Base-by-base conservation (phyloP, 768 basidiomycete species). In the Mrakia blollopis region DNA sequence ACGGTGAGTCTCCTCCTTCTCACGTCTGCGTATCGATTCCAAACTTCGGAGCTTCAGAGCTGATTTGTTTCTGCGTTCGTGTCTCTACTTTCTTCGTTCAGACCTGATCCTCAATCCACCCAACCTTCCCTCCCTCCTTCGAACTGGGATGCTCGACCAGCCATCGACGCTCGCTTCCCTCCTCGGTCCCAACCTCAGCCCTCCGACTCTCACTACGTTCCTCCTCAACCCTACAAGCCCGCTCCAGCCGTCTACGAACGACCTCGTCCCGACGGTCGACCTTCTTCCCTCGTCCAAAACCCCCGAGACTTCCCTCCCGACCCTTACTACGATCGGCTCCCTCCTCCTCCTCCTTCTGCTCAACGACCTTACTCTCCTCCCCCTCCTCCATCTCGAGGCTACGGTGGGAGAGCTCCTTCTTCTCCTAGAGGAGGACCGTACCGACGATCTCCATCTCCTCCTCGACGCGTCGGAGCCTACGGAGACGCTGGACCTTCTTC, bases 141-240 rank as follows among this genome's bases (percentile, higher is more conserved):
- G 37, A 39, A 35, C 25, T 68, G 65, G 65, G 65, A 68, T 37
- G 3, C 65, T 39, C 65, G 65, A 41, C 65, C 65, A 6, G 65
- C 65, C 18, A 68, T 68, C 39, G 65, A 68, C 65, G 65, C 65
- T 39, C 65, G 65, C 39, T 68, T 68, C 37, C 65, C 65, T 18
- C 37, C 37, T 44, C 65, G 65, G 5, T 21, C 65, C 21, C 65
- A 68, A 68, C 65, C 65, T 21, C 35, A 39, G 8, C 65, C 65
- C 23, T 37, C 65, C 21, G 65, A 68, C 39, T 9, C 65, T 39
- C 35, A 41, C 39, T 41, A 68, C 65, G 39, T 68, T n/a, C 35
- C 65, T 18, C 37, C 65, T 9, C 39, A 35, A 21, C 37, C 14
- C 23, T 68, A 68, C 37, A 35, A 39, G 6, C 65, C 65, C 18